Evolutionary conservation across 1,284 basidiomycete genomes (phyloP), one percentile per base, ranked within the genome.

Genomic region (Microstroma glucosiphilum): DNA sequence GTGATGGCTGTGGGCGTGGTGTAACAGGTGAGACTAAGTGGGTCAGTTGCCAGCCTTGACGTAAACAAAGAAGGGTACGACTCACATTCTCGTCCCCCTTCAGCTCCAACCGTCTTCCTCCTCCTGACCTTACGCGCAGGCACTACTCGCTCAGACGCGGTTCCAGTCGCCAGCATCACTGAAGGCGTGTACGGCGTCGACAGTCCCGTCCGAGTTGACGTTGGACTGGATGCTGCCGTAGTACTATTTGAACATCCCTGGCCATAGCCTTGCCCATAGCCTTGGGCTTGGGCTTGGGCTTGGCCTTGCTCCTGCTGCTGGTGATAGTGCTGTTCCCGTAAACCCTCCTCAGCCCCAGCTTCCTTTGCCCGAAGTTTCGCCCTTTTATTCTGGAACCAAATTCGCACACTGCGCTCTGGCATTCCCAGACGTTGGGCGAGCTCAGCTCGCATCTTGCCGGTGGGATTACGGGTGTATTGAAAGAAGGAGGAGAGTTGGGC

Each of bases 321-420:
- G n/a, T n/a, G n/a, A n/a, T n/a, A n/a, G n/a, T n/a, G n/a, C n/a
- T n/a, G n/a, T 43, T 11, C 11, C 41, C 11, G 41, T 43, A n/a
- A 43, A 48, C 43, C 43, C 17, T 48, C 43, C 17, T 12, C 17
- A 4, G 43, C 21, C 6, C 21, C 43, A n/a, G n/a, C n/a, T n/a
- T 48, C 43, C 43, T 21, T 19, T 54, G n/a, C 23, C 26, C 23
- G 7, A 6, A 30, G 30, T 17, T 40, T n/a, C 13, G 42, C 58
- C 51, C 58, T 30, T 25, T 21, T 37, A 40, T 72, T 72, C 63
- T 73, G 72, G 59, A 73, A 73, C 72, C 72, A 72, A 23, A 73
- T 54, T 40, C 72, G 72, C 4, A 74, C 70, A 37, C 72, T 74
- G 37, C 72, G 64, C 46, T 75, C 72, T 1, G 71, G 69, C 70